Conservation (phyloP, 2,329 filamentous ascomycete species). For the Aquanectria penicillioides region DNA sequence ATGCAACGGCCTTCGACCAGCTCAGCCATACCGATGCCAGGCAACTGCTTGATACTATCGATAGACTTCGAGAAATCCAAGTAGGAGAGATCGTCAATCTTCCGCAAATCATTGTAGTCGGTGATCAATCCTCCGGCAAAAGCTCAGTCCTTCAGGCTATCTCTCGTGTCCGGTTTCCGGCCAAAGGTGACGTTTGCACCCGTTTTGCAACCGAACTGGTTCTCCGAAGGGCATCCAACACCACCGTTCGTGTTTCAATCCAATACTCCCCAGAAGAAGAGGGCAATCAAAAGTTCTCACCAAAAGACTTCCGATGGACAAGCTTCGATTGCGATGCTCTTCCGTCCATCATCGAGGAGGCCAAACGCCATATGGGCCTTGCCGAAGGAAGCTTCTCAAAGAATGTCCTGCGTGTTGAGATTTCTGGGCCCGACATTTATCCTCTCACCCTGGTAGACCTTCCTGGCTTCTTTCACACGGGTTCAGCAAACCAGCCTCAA, state of each 20-base stretch:
- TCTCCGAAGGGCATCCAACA: constrained; percentile 55
- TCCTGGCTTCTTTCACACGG: constrained; percentile 43
- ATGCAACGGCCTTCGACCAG: constrained; percentile 16
- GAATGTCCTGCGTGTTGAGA: constrained; percentile 9
- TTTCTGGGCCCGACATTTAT: constrained; percentile 7
- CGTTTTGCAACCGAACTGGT: constrained; percentile 71
- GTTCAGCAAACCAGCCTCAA: background rate
- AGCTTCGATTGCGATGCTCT: constrained; percentile 38
- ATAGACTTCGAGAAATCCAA: constrained; percentile 5
- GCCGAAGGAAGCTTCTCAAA: constrained; percentile 27
- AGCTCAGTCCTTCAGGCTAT: constrained; percentile 73
- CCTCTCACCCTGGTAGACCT: constrained; percentile 13
- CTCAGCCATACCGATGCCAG: constrained; percentile 17
- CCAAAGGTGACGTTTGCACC: constrained; percentile 68
- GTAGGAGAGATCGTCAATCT: constrained; percentile 48
- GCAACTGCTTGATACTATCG: constrained; percentile 19
- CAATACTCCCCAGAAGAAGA: constrained; percentile 24
- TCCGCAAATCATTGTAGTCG: constrained; percentile 65
- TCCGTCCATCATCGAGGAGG: constrained; percentile 49
- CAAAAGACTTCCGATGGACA: constrained; percentile 9
- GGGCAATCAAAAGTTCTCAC: background rate
- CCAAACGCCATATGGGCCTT: constrained; percentile 61
- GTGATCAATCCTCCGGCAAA: constrained; percentile 71
- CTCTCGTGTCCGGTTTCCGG: constrained; percentile 68
- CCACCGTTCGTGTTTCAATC: constrained; percentile 44